Conservation (phyloP, 768 basidiomycete genomes). For the Agaricus blazei region DNA sequence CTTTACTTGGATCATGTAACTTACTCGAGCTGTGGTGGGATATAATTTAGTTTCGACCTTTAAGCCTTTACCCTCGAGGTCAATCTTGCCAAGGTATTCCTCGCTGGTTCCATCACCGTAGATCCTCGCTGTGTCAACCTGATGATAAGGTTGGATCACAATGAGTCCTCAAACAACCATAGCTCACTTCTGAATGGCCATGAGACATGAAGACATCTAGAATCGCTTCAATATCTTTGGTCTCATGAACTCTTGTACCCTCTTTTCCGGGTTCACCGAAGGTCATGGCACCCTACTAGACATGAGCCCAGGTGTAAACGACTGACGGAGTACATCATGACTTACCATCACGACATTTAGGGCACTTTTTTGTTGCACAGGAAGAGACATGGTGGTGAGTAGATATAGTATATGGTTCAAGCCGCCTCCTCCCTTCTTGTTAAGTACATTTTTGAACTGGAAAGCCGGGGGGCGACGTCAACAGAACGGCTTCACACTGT, state of each 20-base stretch:
- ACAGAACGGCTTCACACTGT: no score
- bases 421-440: no score
- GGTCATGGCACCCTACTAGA: constrained; percentile 46
- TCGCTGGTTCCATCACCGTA: constrained; percentile 56
- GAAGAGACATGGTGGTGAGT: constrained; percentile 16
- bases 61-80: constrained; percentile 45
- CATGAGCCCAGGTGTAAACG: neutral
- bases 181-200: constrained; percentile 46
- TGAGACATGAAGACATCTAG: constrained; percentile 49
- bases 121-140: constrained; percentile 45
- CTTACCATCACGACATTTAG: constrained; percentile 49
- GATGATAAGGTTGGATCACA: no score
- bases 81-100: constrained; percentile 44
- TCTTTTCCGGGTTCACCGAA: constrained; percentile 46
- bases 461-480: no score
- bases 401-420: no score
- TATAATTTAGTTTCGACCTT: constrained; percentile 51
- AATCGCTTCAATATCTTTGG: constrained; percentile 45
- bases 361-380: constrained; percentile 28
- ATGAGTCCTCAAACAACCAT: no score
- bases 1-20: neutral
- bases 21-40: constrained; percentile 29
- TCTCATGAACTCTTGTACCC: constrained; percentile 43
- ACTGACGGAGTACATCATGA: neutral
- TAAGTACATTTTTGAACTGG: no score